Evolutionary conservation across 441 rosid species (phyloP), one percentile per base, ranked within the genome.

Genomic region (Sinapis alba): DNA sequence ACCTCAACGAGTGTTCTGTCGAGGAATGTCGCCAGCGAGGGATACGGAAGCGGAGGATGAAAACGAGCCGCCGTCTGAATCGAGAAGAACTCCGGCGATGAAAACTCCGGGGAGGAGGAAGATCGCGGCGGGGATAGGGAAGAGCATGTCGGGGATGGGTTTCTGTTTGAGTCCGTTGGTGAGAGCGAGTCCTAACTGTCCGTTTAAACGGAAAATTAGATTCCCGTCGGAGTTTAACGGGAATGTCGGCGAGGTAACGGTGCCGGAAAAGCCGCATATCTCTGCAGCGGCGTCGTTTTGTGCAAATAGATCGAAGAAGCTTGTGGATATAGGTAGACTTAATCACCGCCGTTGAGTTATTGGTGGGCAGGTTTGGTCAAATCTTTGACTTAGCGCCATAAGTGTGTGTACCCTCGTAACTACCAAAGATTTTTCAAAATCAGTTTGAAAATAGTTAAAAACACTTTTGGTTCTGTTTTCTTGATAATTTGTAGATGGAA

Each of bases 241-340:
- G 12, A 41, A 13, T 7, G 24, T 85, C 24, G 86, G 88, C 0
- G 96, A 90, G 30, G 6, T 76, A 0, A 83, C 90, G 69, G 68
- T 2, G 1, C 20, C 85, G 63, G 83, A 13, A 74, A 89, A 86
- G 74, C 94, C 97, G 11, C 89, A 86, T 78, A 78, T 94, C 0
- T 83, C 93, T 0, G 76, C 79, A 15, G 92, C 97, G 79, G 89
- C 96, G 75, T 80, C 93, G 75, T 88, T 76, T 75, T 79, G 86
- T 67, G 91, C 82, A 10, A 94, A 89, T 66, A 78, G 98, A 56
- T 94, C 99, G 19, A 83, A 89, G 86, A 94, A 94, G 87, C 91
- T 92, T 15, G 92, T 88, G 36, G 96, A 94, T 83, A 86, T 94
- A 23, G 98, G 99, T 41, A 84, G 90, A 74, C 82, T 65, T 58